Evolutionary conservation across 768 basidiomycete genomes (phyloP).

Genomic region (Calocera cornea): DNA sequence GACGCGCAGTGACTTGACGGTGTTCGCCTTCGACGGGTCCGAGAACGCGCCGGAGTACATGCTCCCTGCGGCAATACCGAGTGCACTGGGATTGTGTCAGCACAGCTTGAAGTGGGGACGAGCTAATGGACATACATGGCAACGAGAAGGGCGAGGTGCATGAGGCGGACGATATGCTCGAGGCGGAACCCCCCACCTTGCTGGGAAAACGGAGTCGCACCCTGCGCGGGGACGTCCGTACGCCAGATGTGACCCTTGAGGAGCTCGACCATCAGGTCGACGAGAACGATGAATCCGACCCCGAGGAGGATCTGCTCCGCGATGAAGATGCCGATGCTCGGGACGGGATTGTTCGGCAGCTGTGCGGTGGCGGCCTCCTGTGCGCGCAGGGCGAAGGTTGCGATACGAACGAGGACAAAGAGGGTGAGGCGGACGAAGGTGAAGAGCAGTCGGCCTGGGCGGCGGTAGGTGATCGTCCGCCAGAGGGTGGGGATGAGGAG

Average conservation of each 20-base stretch:
- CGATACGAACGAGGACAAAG: neutral
- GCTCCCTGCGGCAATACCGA: neutral
- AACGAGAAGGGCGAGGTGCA: neutral
- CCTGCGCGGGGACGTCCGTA: neutral
- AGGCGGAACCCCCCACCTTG: neutral
- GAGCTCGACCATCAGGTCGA: neutral
- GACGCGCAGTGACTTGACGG: neutral
- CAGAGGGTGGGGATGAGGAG: slow-evolving; percentile 18
- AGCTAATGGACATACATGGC: neutral
- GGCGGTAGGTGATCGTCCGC: neutral
- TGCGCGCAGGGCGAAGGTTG: slow-evolving; percentile 1
- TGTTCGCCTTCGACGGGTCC: neutral
- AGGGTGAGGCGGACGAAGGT: neutral
- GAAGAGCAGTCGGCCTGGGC: neutral
- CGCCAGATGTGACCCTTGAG: neutral
- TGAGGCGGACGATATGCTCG: neutral
- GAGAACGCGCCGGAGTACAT: neutral
- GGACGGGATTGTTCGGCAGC: neutral
- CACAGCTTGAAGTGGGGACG: neutral
- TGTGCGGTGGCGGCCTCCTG: neutral
- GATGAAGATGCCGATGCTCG: neutral
- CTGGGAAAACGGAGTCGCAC: neutral
- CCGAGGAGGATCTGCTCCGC: neutral
- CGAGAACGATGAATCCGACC: neutral
- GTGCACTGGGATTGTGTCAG: neutral